These are phyloP conservation scores for Spongiforma sp. DNA, from an alignment of 1,284 basidiomycete species.

Conservation along the genomic window DNA sequence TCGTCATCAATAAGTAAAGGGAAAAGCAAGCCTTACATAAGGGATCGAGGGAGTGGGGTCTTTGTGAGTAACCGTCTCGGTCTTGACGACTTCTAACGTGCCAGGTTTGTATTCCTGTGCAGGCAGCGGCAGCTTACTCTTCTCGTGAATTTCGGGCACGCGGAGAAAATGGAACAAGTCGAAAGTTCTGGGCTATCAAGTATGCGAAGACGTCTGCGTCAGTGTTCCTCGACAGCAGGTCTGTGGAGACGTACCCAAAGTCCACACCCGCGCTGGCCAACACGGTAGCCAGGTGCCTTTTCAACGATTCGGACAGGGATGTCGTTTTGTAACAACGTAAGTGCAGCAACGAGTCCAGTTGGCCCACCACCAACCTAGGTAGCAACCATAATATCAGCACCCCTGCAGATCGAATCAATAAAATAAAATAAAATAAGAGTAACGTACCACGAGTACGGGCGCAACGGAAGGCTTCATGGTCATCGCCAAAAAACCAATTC, in stretches of 20 bases:
- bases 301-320: no score
- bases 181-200: conserved; percentile 38
- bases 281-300: conserved; percentile 27
- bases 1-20: not conserved
- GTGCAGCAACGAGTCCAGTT: no score
- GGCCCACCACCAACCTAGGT: no score
- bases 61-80: conserved; percentile 12
- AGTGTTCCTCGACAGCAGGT: no score
- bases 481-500: not conserved
- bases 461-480: conserved; percentile 16
- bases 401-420: not conserved
- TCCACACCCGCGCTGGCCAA: conserved; percentile 35
- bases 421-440: no score
- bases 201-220: no score
- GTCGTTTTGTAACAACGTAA: no score
- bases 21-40: conserved; percentile 14
- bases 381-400: conserved; percentile 48
- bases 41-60: conserved; percentile 35
- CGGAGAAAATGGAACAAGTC: conserved; percentile 36
- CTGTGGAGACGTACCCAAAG: conserved; percentile 31
- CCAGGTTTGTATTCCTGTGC: no score
- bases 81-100: conserved; percentile 25
- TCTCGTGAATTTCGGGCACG: conserved; percentile 22
- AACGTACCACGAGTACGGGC: conserved; percentile 27
- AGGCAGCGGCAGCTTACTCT: not conserved